phyloP scores from a whole-genome alignment of 257 asterid species.

The Orobanche coerulescens region DNA sequence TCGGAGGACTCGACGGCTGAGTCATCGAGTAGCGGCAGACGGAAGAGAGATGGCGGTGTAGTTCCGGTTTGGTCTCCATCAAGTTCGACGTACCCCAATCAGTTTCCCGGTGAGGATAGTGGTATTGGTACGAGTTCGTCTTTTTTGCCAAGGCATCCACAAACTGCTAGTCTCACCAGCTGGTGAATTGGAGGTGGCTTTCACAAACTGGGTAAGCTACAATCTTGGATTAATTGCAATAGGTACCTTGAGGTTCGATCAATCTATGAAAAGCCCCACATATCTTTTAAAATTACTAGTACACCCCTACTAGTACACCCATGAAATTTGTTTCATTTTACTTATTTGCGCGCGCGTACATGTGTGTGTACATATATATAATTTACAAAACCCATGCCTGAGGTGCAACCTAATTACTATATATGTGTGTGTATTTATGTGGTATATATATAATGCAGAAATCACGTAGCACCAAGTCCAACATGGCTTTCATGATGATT shows the following conservation, averaged over 20 bases:
- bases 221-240: not conserved
- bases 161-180: conserved; percentile 64
- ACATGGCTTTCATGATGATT: not conserved
- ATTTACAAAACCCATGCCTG: no score
- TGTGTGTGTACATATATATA: no score
- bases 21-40: conserved; percentile 47
- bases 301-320: no score
- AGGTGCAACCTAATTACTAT: no score
- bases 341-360: not conserved
- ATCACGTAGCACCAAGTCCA: no score
- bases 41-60: conserved; percentile 63
- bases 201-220: conserved; percentile 63
- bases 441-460: no score
- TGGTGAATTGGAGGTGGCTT: conserved; percentile 66
- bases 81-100: conserved; percentile 54
- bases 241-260: not conserved
- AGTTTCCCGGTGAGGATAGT: conserved; percentile 46
- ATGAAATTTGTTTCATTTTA: not conserved
- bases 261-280: not conserved
- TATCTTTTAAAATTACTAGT: not conserved
- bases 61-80: conserved; percentile 95
- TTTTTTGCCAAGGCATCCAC: conserved; percentile 61
- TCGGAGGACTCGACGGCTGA: conserved; percentile 89
- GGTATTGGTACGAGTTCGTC: conserved; percentile 45
- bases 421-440: no score